These are phyloP conservation scores for Globisporangium acanthophoron DNA, from an alignment of 352 stramenopile species.

Conservation along the genomic window DNA sequence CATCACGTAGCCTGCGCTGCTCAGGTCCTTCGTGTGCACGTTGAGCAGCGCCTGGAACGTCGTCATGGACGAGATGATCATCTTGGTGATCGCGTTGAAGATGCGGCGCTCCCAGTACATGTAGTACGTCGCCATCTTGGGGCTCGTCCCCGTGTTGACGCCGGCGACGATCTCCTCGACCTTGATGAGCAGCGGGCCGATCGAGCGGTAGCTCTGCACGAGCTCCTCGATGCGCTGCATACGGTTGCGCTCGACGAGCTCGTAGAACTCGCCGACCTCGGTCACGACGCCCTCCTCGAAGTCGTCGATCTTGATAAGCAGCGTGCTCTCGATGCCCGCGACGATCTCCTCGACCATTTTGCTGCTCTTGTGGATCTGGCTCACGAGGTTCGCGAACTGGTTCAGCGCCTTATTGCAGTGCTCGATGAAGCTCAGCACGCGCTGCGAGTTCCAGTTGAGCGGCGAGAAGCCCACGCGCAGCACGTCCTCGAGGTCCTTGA, in stretches of 20 bases:
- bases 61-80: slow-evolving; percentile 94
- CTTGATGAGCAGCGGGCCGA: slow-evolving; percentile 92
- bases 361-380: slow-evolving; percentile 93
- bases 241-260: slow-evolving; percentile 90
- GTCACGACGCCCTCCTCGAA: slow-evolving; percentile 88
- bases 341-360: slow-evolving; percentile 96
- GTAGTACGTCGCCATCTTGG: slow-evolving; percentile 93
- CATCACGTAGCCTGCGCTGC: slow-evolving; percentile 34
- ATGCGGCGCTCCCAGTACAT: slow-evolving; percentile 96
- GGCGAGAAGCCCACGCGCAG: slow-evolving; percentile 90
- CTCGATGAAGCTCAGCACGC: slow-evolving; percentile 94
- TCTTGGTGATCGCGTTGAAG: slow-evolving; percentile 96
- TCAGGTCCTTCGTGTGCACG: slow-evolving; percentile 83
- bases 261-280: slow-evolving; percentile 93
- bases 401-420: slow-evolving; percentile 90
- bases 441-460: slow-evolving; percentile 96
- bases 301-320: slow-evolving; percentile 91
- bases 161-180: slow-evolving; percentile 94
- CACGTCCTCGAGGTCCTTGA: slow-evolving; percentile 86
- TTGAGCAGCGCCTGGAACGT: slow-evolving; percentile 92
- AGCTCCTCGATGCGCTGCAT: slow-evolving; percentile 89
- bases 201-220: slow-evolving; percentile 92
- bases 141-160: slow-evolving; percentile 88
- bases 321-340: slow-evolving; percentile 81
- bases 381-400: slow-evolving; percentile 91